These are phyloP conservation scores for Calonectria crousiana DNA, from an alignment of 2,329 filamentous ascomycete species.

Conservation along the genomic window DNA sequence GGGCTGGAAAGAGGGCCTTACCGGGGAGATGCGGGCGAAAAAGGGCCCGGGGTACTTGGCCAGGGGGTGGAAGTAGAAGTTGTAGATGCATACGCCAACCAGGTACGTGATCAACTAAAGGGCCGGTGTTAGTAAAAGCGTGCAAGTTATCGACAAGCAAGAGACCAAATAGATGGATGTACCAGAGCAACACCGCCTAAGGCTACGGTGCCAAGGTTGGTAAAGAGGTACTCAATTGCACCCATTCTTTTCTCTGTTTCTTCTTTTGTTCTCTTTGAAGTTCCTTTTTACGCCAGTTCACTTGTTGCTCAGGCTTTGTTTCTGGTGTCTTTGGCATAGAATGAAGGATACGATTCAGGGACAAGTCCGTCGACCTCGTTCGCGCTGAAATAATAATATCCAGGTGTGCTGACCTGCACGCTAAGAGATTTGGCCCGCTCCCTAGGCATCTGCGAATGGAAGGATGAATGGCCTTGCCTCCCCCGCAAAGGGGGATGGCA, in stretches of 20 bases:
- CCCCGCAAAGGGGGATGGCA: background rate
- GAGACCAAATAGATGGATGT: background rate
- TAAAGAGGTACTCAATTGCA: conserved; percentile 19
- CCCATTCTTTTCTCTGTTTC: conserved; percentile 26
- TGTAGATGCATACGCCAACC: conserved; percentile 37
- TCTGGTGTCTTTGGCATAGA: background rate
- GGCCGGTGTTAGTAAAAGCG: background rate
- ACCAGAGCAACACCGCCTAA: conserved; percentile 18
- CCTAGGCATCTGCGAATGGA: background rate
- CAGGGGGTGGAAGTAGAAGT: conserved; percentile 49
- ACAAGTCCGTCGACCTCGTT: background rate
- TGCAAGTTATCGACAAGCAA: background rate
- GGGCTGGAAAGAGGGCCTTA: background rate
- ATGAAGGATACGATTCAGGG: background rate
- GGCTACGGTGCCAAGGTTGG: conserved; percentile 21
- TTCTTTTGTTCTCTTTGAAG: background rate
- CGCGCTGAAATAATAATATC: conserved; percentile 29
- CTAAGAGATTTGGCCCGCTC: conserved; percentile 5
- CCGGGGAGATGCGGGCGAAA: conserved; percentile 32
- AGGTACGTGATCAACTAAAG: conserved; percentile 27
- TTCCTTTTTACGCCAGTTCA: background rate
- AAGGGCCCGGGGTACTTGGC: conserved; percentile 43
- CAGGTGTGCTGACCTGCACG: conserved; percentile 33
- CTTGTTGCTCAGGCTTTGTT: background rate
- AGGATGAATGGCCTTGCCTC: background rate